phyloP scores from a whole-genome alignment of 148 eudicot species.

The Arctostaphylos glauca region DNA sequence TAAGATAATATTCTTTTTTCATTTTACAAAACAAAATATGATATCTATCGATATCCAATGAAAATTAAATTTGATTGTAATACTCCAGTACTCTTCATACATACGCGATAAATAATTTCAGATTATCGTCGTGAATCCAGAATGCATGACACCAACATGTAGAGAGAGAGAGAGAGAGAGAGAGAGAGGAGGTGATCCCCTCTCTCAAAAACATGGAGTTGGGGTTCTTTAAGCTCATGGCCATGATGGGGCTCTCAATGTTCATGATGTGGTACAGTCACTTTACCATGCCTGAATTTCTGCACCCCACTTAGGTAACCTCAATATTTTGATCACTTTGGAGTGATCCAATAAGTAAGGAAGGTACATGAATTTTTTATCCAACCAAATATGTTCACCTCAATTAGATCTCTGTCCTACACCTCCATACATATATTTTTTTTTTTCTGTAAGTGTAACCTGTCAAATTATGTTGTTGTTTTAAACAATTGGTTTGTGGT shows the following conservation, averaged over 20 bases:
- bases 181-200: too few relatives aligned
- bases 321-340: constrained; percentile 16
- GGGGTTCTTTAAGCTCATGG: not conserved
- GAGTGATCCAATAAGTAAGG: constrained; percentile 10
- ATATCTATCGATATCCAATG: too few relatives aligned
- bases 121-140: too few relatives aligned
- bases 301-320: constrained; percentile 48
- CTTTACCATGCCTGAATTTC: constrained; percentile 21
- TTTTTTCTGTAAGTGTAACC: not conserved
- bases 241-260: constrained; percentile 31
- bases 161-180: too few relatives aligned
- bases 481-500: not conserved
- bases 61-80: too few relatives aligned
- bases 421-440: not conserved
- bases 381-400: constrained; percentile 28
- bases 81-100: too few relatives aligned
- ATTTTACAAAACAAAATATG: too few relatives aligned
- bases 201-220: too few relatives aligned
- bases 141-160: too few relatives aligned
- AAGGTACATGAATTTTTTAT: constrained; percentile 21
- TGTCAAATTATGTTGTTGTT: not conserved
- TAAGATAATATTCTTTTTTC: too few relatives aligned
- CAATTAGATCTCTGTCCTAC: constrained; percentile 14
- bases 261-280: constrained; percentile 29
- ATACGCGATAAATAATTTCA: too few relatives aligned